phyloP scores from a whole-genome alignment of 139 green algal genomes.

The Chlamydomonas sp. region DNA sequence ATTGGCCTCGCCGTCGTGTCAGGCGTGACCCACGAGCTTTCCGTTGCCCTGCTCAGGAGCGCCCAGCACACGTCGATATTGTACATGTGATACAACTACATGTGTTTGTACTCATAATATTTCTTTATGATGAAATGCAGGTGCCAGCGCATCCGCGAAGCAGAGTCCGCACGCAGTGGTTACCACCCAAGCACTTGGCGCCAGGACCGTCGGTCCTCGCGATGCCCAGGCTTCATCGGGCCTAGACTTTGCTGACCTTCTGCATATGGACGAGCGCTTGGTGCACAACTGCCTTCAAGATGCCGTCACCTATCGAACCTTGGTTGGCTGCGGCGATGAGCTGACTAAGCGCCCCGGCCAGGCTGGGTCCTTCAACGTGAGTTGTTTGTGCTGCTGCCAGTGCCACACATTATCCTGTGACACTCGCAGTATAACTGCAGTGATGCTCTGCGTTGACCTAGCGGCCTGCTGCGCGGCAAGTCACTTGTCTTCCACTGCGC shows the following conservation, averaged over 20 bases:
- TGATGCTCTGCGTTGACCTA: background rate
- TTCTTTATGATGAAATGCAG: no score
- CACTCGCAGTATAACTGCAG: background rate
- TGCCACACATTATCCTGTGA: background rate
- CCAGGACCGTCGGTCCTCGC: no score
- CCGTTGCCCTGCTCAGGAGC: no score
- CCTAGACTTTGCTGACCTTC: slow-evolving; percentile 5
- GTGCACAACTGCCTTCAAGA: slow-evolving; percentile 6
- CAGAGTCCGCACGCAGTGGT: no score
- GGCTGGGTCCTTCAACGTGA: slow-evolving; percentile 2
- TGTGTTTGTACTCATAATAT: no score
- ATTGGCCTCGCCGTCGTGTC: no score
- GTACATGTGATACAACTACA: no score
- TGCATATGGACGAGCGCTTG: background rate
- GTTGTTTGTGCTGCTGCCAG: background rate
- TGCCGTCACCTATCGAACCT: slow-evolving; percentile 14
- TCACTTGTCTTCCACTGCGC: background rate
- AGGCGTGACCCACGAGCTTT: no score
- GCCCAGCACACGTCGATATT: no score
- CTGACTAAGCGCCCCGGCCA: background rate
- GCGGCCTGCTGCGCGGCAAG: background rate
- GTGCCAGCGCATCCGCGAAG: no score
- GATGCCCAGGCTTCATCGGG: background rate
- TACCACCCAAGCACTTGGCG: no score
- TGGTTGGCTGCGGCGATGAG: background rate